Evolutionary conservation across 2,329 filamentous ascomycete species (phyloP), one percentile per base, ranked within the genome.

Genomic region (Talaromyces sp.): DNA sequence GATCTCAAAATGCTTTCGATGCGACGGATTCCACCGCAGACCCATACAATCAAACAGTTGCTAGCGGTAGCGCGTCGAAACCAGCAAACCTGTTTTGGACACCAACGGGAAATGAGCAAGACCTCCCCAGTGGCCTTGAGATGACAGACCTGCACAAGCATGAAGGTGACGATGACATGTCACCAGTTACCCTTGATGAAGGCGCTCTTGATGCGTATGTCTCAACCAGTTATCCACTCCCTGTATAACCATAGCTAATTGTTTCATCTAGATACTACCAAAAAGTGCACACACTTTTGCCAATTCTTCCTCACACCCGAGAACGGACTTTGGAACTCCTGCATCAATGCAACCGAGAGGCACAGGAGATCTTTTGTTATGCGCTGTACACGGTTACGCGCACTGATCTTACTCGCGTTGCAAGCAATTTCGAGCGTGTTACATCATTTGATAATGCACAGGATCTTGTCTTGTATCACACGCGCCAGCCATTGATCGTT

Each of bases 281-380:
- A 29, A 69, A 72, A 44, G 70, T 77, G 19, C 74, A 77, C 55
- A 66, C 67, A 6, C 55, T 75, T 17, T 61, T 75, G 19, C 74
- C 74, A 1, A 69, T 76, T 19, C 62, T 77, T n/a, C 70, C 75
- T 9, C 67, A 72, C 55, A 71, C 72, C 11, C 70, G 66, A 44
- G 70, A 74, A 27, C 67, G 71, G 32, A 64, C 74, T 36, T 55
- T 70, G 36, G 68, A 67, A 40, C 61, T 72, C 44, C 65, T 77
- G 17, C 69, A 74, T 39, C 70, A 72, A 51, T 71, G 71, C 56
- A 71, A 65, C 39, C 71, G 74, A 29, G 67, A 71, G 45, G 61
- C 72, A 13, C 74, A 77, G 55, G 72, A 76, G 49, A 68, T 70
- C 1, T 75, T 76, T 49, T 63, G 72, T 22, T 71, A 75, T 52